Evolutionary conservation across 2,329 filamentous ascomycete genomes (phyloP), one percentile per base, ranked within the genome.

Genomic region (Aureobasidium sp.): DNA sequence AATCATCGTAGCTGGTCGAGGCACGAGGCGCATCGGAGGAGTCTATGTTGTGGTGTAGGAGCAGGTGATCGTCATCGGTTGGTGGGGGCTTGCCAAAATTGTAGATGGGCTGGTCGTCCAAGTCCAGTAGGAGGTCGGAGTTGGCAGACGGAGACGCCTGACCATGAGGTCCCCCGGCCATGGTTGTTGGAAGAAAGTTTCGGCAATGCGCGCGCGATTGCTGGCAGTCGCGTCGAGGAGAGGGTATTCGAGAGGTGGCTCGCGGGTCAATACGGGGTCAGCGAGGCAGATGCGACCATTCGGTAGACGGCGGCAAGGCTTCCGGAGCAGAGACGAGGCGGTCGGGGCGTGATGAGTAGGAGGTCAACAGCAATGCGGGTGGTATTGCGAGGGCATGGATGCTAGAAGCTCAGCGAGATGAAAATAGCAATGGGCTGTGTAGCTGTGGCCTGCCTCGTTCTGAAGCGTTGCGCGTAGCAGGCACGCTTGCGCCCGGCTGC

Each of bases 1-100:
- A 97, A 70, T 94, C 89, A 80, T 97, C 93, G 76, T 97, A 97
- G 63, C 91, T 96, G 58, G 93, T 86, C 29, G 92, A 97, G 58
- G 91, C 90, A 67, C 93, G 88, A 62, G 85, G 77, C 64, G 83
- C 82, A 15, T 65, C 64, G 65, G 81, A 78, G 66, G 85, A 81
- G 70, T 89, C 82, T 71, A 88, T 85, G 70, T 88, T 83, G 76
- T 90, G 92, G 66, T 85, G 85, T 72, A 85, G 83, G 71, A 93
- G 78, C 52, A 96, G 80, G 67, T 92, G 86, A 67, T 95, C 88
- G 73, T 96, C 91, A 73, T 87, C 87, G 64, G 89, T 79, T n/a
- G 88, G 84, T 54, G 91, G 87, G 62, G 85, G 84, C 73, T 91
- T 88, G 65, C 91, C 91, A 67, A 82, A 82, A 73, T 82, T 85